phyloP scores from a whole-genome alignment of 1,284 basidiomycete genomes.

The Cystobasidium slooffiae region DNA sequence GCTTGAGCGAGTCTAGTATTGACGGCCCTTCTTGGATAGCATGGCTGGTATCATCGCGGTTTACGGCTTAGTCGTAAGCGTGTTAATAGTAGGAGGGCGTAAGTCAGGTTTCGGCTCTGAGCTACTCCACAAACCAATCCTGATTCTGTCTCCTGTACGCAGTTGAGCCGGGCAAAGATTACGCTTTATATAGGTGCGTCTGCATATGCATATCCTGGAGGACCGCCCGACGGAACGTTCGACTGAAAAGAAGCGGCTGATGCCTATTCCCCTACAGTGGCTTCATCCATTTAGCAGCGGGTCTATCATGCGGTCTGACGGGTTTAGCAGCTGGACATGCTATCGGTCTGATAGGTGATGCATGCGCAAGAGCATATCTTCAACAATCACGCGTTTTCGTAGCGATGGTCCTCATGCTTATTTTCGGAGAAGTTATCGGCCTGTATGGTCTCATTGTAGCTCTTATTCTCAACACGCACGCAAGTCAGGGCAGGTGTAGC shows the following conservation, averaged over 20 bases:
- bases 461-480: constrained; percentile 25
- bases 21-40: constrained; percentile 43
- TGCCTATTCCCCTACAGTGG: constrained; percentile 59
- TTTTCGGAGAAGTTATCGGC: constrained; percentile 92
- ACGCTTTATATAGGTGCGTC: constrained; percentile 66
- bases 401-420: constrained; percentile 66
- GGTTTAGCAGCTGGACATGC: constrained; percentile 96
- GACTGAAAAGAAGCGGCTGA: too few species aligned
- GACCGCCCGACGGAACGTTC: too few species aligned
- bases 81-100: constrained; percentile 76
- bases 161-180: constrained; percentile 69
- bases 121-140: too few species aligned
- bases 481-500: neutral
- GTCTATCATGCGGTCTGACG: constrained; percentile 86
- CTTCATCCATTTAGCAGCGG: constrained; percentile 92
- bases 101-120: constrained; percentile 35
- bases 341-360: constrained; percentile 94
- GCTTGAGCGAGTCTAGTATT: neutral
- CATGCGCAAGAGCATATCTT: constrained; percentile 83
- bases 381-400: constrained; percentile 93
- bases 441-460: constrained; percentile 63
- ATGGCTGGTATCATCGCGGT: constrained; percentile 99
- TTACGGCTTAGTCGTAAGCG: constrained; percentile 92
- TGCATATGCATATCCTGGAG: too few species aligned
- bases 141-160: constrained; percentile 36